Evolutionary conservation across 2,329 filamentous ascomycete species (phyloP).

Genomic region (Aureobasidium namibiae): DNA sequence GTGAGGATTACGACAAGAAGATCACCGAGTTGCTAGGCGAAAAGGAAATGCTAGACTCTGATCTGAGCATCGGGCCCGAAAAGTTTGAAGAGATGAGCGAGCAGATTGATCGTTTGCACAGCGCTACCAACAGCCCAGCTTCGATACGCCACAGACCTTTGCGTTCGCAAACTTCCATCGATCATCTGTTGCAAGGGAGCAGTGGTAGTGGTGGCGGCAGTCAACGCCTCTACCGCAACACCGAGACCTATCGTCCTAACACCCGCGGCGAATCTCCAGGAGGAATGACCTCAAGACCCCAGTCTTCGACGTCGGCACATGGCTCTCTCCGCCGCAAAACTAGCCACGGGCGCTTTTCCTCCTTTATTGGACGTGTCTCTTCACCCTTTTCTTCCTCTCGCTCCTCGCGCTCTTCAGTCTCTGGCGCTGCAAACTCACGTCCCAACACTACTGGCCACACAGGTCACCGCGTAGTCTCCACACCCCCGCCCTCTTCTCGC

Average conservation of each 20-base stretch:
- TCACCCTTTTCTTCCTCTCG: not conserved
- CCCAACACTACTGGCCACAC: not conserved
- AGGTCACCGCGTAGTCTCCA: not conserved
- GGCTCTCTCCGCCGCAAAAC: not conserved
- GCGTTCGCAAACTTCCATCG: not conserved
- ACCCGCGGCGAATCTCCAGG: not conserved
- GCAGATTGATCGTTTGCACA: conserved; percentile 20
- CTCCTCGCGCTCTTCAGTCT: not conserved
- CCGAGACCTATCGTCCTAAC: not conserved
- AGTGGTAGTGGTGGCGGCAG: too few relatives aligned
- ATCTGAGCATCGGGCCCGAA: conserved; percentile 25
- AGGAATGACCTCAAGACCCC: not conserved
- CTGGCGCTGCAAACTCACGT: not conserved
- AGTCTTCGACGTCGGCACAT: not conserved
- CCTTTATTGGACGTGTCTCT: not conserved
- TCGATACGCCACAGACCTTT: not conserved
- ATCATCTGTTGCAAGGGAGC: too few relatives aligned
- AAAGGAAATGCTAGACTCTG: conserved; percentile 23
- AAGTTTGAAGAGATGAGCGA: conserved; percentile 26
- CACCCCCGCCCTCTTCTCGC: not conserved
- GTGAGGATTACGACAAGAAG: conserved; percentile 27
- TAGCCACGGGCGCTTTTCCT: not conserved
- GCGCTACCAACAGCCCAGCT: conserved; percentile 5
- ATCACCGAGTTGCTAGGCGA: conserved; percentile 24
- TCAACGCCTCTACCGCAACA: not conserved